Evolutionary conservation across 1,284 basidiomycete species (phyloP), one percentile per base, ranked within the genome.

Genomic region (Takashimella tepidaria): DNA sequence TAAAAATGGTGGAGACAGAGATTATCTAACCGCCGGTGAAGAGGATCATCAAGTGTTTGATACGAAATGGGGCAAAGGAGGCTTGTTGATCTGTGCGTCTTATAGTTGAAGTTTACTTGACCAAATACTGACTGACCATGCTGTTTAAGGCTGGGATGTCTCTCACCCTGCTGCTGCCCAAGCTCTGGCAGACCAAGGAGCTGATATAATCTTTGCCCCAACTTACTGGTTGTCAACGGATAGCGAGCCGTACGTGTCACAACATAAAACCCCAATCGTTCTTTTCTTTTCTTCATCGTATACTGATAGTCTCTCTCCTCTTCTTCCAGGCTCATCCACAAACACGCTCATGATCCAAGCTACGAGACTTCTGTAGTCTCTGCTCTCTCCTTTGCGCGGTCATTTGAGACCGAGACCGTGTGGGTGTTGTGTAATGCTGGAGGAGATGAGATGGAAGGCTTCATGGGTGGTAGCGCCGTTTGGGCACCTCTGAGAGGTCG

Each of bases 111-210:
- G 10, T 16, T 12, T 3, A 2, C 12, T 4, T 4, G 20, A n/a
- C 25, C n/a, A 20, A 47, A 0, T 16, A 21, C 50, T 57, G 27
- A 48, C 49, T 5, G 12, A 41, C 5, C 40, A n/a, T n/a, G n/a
- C n/a, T n/a, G n/a, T n/a, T n/a, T 5, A 47, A 73, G 71, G 70
- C 59, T 76, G 75, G 73, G 75, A 76, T 54, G 55, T 73, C 42
- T 70, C 72, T 4, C 71, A 75, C 51, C 69, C 72, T 1, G 54
- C 56, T 3, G 66, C 68, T 4, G 67, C 67, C 3, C 68, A 69
- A 47, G 45, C 40, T 3, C 59, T 76, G 1, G 64, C 68, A 5
- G 60, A 68, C 49, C 61, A 63, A 55, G 72, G 71, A 12, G 74
- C 63, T 5, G 64, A 70, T 41, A 61, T 76, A 27, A 66, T 76